A percentile compares a stretch with the other conserved stretches of the same genome.
Conservation (phyloP, 305 asterid genomes). For the Fraxinus greggii region DNA sequence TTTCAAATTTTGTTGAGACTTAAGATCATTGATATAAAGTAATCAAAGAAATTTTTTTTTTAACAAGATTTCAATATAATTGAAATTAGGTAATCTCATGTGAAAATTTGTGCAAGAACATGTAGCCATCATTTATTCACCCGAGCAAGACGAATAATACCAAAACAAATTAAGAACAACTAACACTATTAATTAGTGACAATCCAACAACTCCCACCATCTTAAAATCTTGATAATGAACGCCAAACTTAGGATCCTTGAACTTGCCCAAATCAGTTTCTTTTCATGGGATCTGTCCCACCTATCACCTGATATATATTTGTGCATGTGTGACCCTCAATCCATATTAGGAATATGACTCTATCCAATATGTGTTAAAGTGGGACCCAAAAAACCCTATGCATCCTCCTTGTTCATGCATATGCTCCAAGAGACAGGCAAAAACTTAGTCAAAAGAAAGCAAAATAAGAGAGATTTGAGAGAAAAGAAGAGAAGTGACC, state of each 20-base stretch:
- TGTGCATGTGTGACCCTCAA: neutral
- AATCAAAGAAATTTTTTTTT: neutral
- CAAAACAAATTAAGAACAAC: neutral
- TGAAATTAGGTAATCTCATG: neutral
- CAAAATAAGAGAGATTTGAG: slow-evolving; percentile 35
- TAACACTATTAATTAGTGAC: slow-evolving; percentile 20
- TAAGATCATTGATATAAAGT: too few relatives aligned
- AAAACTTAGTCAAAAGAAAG: slow-evolving; percentile 49
- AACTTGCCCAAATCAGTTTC: slow-evolving; percentile 47
- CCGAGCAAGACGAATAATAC: neutral
- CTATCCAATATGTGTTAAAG: slow-evolving; percentile 33
- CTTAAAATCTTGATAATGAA: slow-evolving; percentile 33
- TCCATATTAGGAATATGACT: slow-evolving; percentile 24
- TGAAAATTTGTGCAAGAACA: neutral
- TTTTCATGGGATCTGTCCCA: slow-evolving; percentile 33
- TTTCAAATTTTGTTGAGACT: too few relatives aligned
- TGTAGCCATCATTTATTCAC: neutral
- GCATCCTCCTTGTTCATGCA: slow-evolving; percentile 53
- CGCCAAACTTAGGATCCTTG: slow-evolving; percentile 45
- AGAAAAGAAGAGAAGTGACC: slow-evolving; percentile 22
- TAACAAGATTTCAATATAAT: neutral
- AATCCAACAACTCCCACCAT: slow-evolving; percentile 38
- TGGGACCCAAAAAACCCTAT: slow-evolving; percentile 33
- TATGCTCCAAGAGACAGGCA: slow-evolving; percentile 51
- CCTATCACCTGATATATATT: slow-evolving; percentile 21